Percentiles rank a stretch among this genome's conserved stretches.
phyloP scores from a whole-genome alignment of 176 grass and related monocot species.

The Tillandsia fasciculata region DNA sequence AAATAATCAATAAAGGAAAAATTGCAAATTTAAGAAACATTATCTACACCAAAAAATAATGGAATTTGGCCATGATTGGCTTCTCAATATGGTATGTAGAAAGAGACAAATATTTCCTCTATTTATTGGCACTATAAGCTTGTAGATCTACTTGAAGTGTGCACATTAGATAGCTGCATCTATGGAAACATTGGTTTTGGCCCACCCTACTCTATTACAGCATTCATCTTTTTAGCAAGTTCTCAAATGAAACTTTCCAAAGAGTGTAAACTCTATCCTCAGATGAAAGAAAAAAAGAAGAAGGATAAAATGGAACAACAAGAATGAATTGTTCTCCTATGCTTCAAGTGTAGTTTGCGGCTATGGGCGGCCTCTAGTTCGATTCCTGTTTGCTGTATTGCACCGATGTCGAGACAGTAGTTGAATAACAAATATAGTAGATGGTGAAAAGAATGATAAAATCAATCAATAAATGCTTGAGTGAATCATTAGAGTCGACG shows the following conservation, averaged over 20 bases:
- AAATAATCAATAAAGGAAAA: not conserved
- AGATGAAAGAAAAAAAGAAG: not conserved
- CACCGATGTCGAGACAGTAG: not conserved
- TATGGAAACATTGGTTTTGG: too few relatives aligned
- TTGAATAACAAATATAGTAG: not conserved
- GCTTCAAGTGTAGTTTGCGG: too few relatives aligned
- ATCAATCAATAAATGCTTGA: not conserved
- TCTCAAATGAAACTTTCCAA: not conserved
- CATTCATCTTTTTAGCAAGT: not conserved
- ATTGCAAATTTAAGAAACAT: not conserved
- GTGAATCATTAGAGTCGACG: not conserved
- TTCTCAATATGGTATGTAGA: conserved; percentile 11
- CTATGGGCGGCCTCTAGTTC: too few relatives aligned
- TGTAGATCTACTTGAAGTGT: conserved; percentile 8
- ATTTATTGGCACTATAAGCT: not conserved
- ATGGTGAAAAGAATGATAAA: not conserved
- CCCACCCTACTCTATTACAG: not conserved
- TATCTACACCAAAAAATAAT: conserved; percentile 7
- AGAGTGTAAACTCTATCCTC: not conserved
- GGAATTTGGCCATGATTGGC: conserved; percentile 16
- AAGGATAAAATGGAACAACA: not conserved
- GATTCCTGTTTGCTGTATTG: too few relatives aligned
- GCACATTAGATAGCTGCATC: conserved; percentile 10
- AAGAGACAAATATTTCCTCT: conserved; percentile 4
- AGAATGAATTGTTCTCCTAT: too few relatives aligned